A percentile compares a stretch with the other conserved stretches of the same genome.
phyloP scores from a whole-genome alignment of 164 flowering plant species.

The Tinospora cordifolia region DNA sequence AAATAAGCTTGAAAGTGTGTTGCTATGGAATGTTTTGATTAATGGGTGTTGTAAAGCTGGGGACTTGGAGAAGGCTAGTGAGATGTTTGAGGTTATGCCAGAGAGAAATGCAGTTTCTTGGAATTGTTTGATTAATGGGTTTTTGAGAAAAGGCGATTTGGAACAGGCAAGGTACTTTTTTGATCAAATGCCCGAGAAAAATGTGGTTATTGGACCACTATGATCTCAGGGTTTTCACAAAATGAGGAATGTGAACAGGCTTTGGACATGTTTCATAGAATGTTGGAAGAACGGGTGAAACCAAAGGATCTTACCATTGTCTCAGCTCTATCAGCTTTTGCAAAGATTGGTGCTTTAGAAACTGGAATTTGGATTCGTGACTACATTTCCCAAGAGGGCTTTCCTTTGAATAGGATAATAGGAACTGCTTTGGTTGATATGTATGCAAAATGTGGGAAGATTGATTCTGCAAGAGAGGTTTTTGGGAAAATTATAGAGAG shows the following conservation, averaged over 20 bases:
- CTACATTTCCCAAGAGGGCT: conserved; percentile 25
- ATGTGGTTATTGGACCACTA: conserved; percentile 45
- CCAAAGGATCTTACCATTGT: conserved; percentile 38
- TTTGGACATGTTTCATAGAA: conserved; percentile 27
- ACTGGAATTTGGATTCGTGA: conserved; percentile 32
- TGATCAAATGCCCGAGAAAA: conserved; percentile 22
- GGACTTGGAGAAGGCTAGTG: conserved; percentile 27
- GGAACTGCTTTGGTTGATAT: conserved; percentile 67
- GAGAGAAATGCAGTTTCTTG: conserved; percentile 43
- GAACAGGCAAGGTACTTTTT: conserved; percentile 30
- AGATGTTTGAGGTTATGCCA: conserved; percentile 42
- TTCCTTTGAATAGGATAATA: conserved; percentile 21
- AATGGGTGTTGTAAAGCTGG: conserved; percentile 47
- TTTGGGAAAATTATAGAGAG: conserved; percentile 29
- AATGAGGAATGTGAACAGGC: conserved; percentile 36
- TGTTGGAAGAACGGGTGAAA: conserved; percentile 36
- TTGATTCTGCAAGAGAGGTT: conserved; percentile 28
- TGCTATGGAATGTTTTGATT: conserved; percentile 57
- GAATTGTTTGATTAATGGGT: conserved; percentile 48
- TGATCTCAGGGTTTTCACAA: conserved; percentile 35
- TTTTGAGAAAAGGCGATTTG: conserved; percentile 30
- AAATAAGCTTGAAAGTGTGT: conserved; percentile 23
- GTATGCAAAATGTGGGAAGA: conserved; percentile 71
- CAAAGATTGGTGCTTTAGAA: conserved; percentile 41
- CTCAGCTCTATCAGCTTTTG: conserved; percentile 40